phyloP scores from a whole-genome alignment of 2,329 filamentous ascomycete genomes.

The Aspergillus sp. region DNA sequence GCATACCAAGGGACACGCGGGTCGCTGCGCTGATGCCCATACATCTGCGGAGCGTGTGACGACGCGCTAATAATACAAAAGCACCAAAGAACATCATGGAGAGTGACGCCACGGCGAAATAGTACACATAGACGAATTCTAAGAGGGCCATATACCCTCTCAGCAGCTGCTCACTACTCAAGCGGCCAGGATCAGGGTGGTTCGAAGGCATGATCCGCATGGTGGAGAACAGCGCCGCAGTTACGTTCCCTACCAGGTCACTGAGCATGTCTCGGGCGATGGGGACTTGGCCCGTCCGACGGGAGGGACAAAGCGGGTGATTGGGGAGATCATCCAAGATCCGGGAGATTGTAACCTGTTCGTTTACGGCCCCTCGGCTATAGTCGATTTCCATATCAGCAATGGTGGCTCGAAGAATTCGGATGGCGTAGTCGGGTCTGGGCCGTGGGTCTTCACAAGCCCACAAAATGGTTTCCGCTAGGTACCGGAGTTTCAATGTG shows the following conservation, averaged over 20 bases:
- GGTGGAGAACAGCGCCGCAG: slow-evolving; percentile 43
- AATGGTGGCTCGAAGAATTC: slow-evolving; percentile 41
- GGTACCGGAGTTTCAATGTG: slow-evolving; percentile 44
- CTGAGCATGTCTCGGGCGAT: slow-evolving; percentile 33
- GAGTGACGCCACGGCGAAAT: slow-evolving; percentile 40
- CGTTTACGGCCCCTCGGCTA: slow-evolving; percentile 33
- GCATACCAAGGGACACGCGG: slow-evolving; percentile 33
- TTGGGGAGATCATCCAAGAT: slow-evolving; percentile 35
- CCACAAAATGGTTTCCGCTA: slow-evolving; percentile 41
- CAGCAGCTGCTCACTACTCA: slow-evolving; percentile 35
- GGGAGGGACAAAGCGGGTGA: slow-evolving; percentile 33
- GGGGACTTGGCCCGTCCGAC: slow-evolving; percentile 21
- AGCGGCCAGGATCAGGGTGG: slow-evolving; percentile 27
- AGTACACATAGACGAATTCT: slow-evolving; percentile 45
- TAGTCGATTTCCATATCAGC: slow-evolving; percentile 45
- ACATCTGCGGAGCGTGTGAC: slow-evolving; percentile 26
- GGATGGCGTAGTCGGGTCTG: slow-evolving; percentile 29
- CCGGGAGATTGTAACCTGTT: slow-evolving; percentile 35
- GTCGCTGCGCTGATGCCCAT: slow-evolving; percentile 29
- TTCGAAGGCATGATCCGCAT: slow-evolving; percentile 41
- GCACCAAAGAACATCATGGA: slow-evolving; percentile 40
- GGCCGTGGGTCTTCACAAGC: slow-evolving; percentile 43
- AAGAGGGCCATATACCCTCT: slow-evolving; percentile 41
- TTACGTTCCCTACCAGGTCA: slow-evolving; percentile 43
- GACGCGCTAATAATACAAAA: slow-evolving; percentile 34